Percentiles rank a stretch among this genome's conserved stretches.
Evolutionary conservation across 306 rosid genomes (phyloP).

Genomic region (Vigna angularis): DNA sequence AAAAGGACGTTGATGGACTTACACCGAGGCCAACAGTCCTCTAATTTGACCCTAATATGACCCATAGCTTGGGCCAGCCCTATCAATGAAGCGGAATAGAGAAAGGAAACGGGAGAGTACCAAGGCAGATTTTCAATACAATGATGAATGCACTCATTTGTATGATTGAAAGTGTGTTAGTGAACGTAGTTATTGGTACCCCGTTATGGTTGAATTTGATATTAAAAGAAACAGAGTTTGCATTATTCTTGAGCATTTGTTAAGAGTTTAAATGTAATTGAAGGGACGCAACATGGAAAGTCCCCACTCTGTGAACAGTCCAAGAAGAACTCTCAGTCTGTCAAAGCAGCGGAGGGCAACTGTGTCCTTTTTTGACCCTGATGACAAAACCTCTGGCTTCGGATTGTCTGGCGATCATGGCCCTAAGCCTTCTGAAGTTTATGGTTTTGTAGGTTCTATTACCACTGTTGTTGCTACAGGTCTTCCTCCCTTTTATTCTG

Average conservation of each 20-base stretch:
- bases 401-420: conserved; percentile 78
- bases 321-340: conserved; percentile 78
- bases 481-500: conserved; percentile 30
- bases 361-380: conserved; percentile 56
- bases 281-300: conserved; percentile 67
- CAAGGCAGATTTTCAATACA: neutral
- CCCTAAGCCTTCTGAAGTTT: conserved; percentile 89
- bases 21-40: too few species aligned
- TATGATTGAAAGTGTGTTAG: neutral
- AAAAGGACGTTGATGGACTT: too few species aligned
- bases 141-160: neutral
- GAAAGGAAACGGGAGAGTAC: too few species aligned
- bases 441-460: conserved; percentile 92
- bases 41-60: too few species aligned
- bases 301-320: conserved; percentile 78
- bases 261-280: conserved; percentile 17
- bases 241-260: neutral
- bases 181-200: neutral
- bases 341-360: conserved; percentile 65
- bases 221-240: neutral
- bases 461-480: conserved; percentile 83
- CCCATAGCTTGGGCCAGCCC: too few species aligned
- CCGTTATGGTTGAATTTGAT: conserved; percentile 11
- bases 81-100: too few species aligned
- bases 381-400: conserved; percentile 61